A percentile compares a stretch with the other conserved stretches of the same genome.
These are phyloP conservation scores for Podaxis carcinomalis DNA, from an alignment of 768 basidiomycete species.

Conservation along the genomic window DNA sequence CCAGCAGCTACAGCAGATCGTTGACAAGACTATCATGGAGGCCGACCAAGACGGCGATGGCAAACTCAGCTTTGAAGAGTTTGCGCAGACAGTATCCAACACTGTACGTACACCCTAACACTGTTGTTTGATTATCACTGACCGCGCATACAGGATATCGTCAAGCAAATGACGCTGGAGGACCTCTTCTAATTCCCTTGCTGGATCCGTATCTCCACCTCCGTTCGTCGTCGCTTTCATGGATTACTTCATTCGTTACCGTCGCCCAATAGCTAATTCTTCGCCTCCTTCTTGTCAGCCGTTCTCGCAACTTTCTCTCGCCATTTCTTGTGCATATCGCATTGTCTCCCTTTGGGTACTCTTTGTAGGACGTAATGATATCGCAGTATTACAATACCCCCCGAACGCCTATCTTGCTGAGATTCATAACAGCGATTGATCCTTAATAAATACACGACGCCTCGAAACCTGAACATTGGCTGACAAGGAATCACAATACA, in stretches of 20 bases:
- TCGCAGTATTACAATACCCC: constrained; percentile 7
- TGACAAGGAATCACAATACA: no score
- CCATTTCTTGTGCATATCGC: not conserved
- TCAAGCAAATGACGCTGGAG: constrained; percentile 98
- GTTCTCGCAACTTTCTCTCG: not conserved
- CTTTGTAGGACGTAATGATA: constrained; percentile 7
- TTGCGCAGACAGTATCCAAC: constrained; percentile 93
- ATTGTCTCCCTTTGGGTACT: not conserved
- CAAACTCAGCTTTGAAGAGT: constrained; percentile 96
- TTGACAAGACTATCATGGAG: constrained; percentile 99
- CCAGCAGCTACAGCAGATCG: constrained; percentile 97
- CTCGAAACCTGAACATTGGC: no score
- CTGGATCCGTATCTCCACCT: not conserved
- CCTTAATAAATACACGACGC: no score
- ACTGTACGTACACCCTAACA: constrained; percentile 54
- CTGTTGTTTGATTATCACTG: not conserved
- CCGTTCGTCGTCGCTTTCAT: not conserved
- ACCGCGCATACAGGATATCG: constrained; percentile 71
- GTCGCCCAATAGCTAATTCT: not conserved
- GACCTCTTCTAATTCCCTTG: constrained; percentile 65
- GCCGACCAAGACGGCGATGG: constrained; percentile 98
- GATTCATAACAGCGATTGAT: no score
- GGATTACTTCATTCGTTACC: not conserved
- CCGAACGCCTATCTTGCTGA: not conserved
- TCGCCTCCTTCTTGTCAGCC: not conserved